Base-by-base conservation (phyloP, 352 stramenopile genomes). In the Peronospora destructor region DNA sequence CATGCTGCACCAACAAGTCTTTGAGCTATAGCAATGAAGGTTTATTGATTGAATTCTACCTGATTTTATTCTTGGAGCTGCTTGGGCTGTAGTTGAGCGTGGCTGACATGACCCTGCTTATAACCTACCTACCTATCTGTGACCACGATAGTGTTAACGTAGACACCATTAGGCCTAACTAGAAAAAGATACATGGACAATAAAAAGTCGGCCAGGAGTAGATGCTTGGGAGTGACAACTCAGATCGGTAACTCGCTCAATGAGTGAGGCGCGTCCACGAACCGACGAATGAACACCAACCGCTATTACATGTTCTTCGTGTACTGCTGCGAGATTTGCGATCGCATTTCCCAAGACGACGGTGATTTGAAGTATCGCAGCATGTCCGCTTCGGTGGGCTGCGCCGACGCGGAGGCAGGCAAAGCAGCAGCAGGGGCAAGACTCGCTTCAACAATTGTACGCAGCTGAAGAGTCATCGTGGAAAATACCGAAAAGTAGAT, bases 301-400 rank as follows among this genome's bases (percentile, higher is more conserved):
- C 50, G 39, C 40, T 62, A 48, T 53, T 53, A 63, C 52, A 67
- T 50, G 29, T 68, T 64, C 53, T 73, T 73, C 56, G 71, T 69
- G 59, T 76, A 87, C 58, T 84, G 63, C 51, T 83, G 63, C 40
- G 66, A 73, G 21, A 80, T 68, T 49, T 88, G 74, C 50, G 72
- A 67, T 21, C 78, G 68, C 45, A 84, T 62, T 49, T 85, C 76
- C 76, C 76, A 88, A 2, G 76, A 73, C 33, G 72, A 83, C n/a
- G 72, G 72, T 14, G 71, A 70, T 49, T 82, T 81, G 44, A 84
- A 86, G 58, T 84, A 85, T 38, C 76, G 73, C 41, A 76, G 41
- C 76, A 88, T 88, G 25, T 84, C 72, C 11, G 56, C 56, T 16
- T 84, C 76, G 4, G 71, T 79, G 0, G 72, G 71, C 21, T 72